Conservation (phyloP, 2,329 filamentous ascomycete genomes). For the Ophiostoma sp. region DNA sequence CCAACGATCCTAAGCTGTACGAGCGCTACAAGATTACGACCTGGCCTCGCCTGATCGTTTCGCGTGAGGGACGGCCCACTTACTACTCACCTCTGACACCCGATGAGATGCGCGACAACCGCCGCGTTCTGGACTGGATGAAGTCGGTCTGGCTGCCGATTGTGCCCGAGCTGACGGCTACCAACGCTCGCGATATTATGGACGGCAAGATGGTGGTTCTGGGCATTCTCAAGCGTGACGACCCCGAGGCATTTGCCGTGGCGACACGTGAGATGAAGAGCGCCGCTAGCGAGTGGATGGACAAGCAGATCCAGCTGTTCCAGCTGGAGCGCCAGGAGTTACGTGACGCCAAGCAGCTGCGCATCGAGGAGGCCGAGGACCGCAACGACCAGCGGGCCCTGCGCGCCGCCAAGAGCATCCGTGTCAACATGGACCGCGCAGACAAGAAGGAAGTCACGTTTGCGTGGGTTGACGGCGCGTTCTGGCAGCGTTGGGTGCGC, state of each 20-base stretch:
- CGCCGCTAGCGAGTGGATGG: constrained; percentile 95
- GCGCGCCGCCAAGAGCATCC: constrained; percentile 80
- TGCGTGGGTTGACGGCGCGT: constrained; percentile 93
- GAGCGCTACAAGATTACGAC: constrained; percentile 91
- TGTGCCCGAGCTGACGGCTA: constrained; percentile 84
- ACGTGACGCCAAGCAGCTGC: constrained; percentile 86
- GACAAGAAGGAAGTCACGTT: constrained; percentile 87
- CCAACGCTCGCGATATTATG: constrained; percentile 93
- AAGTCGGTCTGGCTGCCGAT: constrained; percentile 92
- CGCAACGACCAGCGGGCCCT: constrained; percentile 83
- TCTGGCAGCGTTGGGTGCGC: constrained; percentile 95
- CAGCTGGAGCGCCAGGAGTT: constrained; percentile 90
- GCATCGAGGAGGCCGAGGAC: constrained; percentile 94
- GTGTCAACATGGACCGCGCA: constrained; percentile 82
- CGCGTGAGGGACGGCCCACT: constrained; percentile 78
- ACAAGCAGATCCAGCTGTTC: constrained; percentile 87
- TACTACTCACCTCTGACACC: constrained; percentile 87
- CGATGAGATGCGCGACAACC: constrained; percentile 84
- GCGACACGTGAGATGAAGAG: constrained; percentile 90
- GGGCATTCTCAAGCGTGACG: constrained; percentile 74
- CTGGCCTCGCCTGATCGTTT: constrained; percentile 89
- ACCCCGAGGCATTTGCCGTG: constrained; percentile 69
- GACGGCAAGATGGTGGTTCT: constrained; percentile 90
- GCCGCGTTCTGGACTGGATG: constrained; percentile 85
- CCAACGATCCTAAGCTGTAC: constrained; percentile 67